A percentile compares a stretch with the other conserved stretches of the same genome.
Conservation (phyloP, 148 eudicot species). For the Bassia scoparia region DNA sequence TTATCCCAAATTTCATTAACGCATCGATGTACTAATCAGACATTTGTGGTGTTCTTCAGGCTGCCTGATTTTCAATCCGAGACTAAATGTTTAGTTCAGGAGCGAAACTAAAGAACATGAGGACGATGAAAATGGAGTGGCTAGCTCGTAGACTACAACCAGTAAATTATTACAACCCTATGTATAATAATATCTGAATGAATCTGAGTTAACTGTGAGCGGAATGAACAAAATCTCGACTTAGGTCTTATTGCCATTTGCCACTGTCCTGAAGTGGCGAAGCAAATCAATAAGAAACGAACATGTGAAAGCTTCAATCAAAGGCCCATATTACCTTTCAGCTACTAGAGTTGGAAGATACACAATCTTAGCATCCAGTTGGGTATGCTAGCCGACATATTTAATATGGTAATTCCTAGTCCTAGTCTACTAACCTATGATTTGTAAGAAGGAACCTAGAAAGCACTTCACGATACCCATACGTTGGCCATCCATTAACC, state of each 20-base stretch:
- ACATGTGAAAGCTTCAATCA: not conserved
- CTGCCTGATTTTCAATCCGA: not conserved
- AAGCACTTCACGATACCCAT: not conserved
- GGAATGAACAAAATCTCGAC: not conserved
- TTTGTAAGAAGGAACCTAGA: not conserved
- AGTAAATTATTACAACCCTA: not conserved
- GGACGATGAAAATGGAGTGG: not conserved
- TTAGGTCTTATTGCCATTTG: not conserved
- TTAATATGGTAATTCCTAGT: not conserved
- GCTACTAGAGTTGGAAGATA: not conserved
- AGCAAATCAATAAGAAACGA: not conserved
- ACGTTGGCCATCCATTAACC: too few relatives aligned
- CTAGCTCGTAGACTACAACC: not conserved
- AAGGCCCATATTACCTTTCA: not conserved
- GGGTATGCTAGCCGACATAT: not conserved
- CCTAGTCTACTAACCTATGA: not conserved
- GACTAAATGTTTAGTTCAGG: not conserved
- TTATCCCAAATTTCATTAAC: not conserved
- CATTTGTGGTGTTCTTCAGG: not conserved
- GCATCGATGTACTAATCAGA: too few relatives aligned
- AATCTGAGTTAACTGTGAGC: not conserved
- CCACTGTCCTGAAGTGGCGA: not conserved
- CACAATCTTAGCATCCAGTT: not conserved
- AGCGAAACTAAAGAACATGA: not conserved
- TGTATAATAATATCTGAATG: not conserved